Conservation (phyloP, 1,139 yeast species). For the Yamadazyma atmosphaerica region DNA sequence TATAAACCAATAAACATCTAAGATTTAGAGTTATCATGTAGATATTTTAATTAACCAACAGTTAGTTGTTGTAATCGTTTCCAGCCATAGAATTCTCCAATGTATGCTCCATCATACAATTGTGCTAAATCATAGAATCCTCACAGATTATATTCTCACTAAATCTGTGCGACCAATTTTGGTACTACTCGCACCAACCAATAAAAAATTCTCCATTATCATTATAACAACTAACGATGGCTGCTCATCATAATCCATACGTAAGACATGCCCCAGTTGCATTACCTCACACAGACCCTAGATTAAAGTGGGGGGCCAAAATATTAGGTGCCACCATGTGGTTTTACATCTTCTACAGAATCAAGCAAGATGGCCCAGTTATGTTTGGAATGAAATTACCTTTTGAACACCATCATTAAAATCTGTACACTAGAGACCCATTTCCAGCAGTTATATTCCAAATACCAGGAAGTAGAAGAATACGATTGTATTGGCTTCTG, state of each 20-base stretch:
- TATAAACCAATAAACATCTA: neutral
- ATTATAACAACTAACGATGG: conserved; percentile 8
- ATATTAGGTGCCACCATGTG: conserved; percentile 81
- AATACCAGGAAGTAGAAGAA: too few species aligned
- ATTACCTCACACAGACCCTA: conserved; percentile 53
- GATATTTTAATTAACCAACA: too few species aligned
- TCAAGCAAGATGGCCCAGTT: conserved; percentile 68
- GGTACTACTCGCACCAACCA: too few species aligned
- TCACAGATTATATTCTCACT: neutral
- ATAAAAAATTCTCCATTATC: neutral
- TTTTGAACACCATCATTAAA: conserved; percentile 37
- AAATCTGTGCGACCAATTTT: too few species aligned
- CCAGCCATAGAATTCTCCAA: too few species aligned
- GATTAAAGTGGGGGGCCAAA: conserved; percentile 60
- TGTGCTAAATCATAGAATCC: too few species aligned
- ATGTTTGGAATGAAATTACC: conserved; percentile 52
- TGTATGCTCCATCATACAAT: too few species aligned
- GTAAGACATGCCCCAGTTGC: conserved; percentile 56
- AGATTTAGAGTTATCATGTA: too few species aligned
- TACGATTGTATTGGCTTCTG: too few species aligned
- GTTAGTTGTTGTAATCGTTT: too few species aligned
- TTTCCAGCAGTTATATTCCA: neutral
- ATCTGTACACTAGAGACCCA: neutral
- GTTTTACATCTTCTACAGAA: conserved; percentile 81
- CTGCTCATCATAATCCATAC: conserved; percentile 51